Base-by-base conservation (phyloP, 202 grass and related monocot genomes). In the Hordeum pubiflorum region DNA sequence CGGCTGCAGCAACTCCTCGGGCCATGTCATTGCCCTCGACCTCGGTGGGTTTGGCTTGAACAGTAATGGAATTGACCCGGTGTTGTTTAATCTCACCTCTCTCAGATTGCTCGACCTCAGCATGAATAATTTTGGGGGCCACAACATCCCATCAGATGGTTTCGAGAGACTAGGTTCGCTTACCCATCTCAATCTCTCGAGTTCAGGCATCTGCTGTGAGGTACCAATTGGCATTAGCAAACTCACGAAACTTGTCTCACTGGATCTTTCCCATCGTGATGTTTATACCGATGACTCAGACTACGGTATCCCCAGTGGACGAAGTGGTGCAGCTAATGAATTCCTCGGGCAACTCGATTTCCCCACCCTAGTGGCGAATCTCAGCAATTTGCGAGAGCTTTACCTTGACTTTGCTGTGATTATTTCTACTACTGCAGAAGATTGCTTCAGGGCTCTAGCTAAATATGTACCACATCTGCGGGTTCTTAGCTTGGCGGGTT, bases 31-130 rank as follows among this genome's bases (percentile, higher is more conserved):
- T 50, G 21, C 63, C 36, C 64, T 85, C 54, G 20, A 50, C 74
- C 82, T 85, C 18, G 17, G 64, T 23, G 18, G 24, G 7, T 20
- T 15, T 0, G 11, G 2, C 38, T 18, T 85, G 24, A 52, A 38
- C 7, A 57, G 82, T 33, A 4, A 20, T 6, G 56, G 24, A 17
- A 33, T 58, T 29, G 6, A 34, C 18, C 6, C 0, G 1, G 27
- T 20, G 9, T 38, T 85, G 65, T 85, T 85, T 18, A 85, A 78
- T 12, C 74, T 85, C 56, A 78, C 82, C 29, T 68, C 34, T 2
- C 74, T 85, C 17, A 37, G 17, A 0, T 41, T 52, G 13, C 82
- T 85, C 10, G 75, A 64, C 37, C 15, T 40, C 64, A 85, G 77
- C 24, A 2, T 26, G 37, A 85, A 85, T 10, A 4, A 4, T 9